Evolutionary conservation across 1,139 yeast genomes (phyloP), one percentile per base, ranked within the genome.

Genomic region (Kodamaea arcana): DNA sequence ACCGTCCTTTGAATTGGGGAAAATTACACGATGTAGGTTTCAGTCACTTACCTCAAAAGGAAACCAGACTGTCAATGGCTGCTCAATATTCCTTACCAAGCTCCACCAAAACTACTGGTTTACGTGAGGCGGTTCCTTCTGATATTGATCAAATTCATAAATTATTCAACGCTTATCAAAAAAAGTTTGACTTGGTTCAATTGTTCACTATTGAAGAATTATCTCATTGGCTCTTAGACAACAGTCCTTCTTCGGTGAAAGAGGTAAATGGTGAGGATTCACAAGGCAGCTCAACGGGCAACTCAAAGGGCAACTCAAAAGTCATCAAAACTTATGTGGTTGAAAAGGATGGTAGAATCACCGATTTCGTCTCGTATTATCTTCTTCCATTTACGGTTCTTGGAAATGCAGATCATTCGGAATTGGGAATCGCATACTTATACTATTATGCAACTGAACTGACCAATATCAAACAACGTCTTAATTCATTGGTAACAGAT

Each of bases 1-100:
- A 92, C 61, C 83, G 98, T 48, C 94, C 97, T 3, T 67, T 92
- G 45, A 84, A 92, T 56, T 92, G 98, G 98, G 67, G 78, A 15
- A 92, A 87, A 54, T 71, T 92, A 23, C 72, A 83, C 51, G 96
- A 87, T 36, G 95, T 88, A 33, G 97, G 96, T 0, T 94, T 92
- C 51, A 76, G 84, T 26, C 81, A 79, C 39, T 69, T 88, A 40
- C 97, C 97, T 3, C 65, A 75, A n/a, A 75, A 74, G 40, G 78
- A 78, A 40, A 83, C 97, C 1, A 79, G 81, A 41, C 73, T 90
- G 3, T 78, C 81, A 44, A 90, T 90, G 94, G 75, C 83, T 27
- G 90, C 95, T 8, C 72, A 75, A 47, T 86, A 81, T 52, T 72
- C 90, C 0, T 59, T 94, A 34, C 87, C 95, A 16, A 69, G 69